Evolutionary conservation across 306 rosid genomes (phyloP).

Genomic region (Acacia acuminata): DNA sequence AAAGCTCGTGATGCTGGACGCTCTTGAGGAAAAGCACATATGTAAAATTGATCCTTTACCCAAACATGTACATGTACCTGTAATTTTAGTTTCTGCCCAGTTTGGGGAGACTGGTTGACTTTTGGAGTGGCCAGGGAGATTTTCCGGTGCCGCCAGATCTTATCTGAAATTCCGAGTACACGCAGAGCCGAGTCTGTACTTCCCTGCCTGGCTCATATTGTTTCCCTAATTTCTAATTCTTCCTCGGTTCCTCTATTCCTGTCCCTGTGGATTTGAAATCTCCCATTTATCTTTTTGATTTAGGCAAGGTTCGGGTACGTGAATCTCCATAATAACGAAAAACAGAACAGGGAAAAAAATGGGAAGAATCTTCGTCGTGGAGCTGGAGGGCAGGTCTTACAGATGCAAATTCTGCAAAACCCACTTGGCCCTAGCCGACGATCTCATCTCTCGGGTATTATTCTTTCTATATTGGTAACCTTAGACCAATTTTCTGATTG

Average conservation of each 20-base stretch:
- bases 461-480: background rate
- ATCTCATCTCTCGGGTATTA: conserved; percentile 77
- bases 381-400: conserved; percentile 80
- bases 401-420: conserved; percentile 93
- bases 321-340: background rate
- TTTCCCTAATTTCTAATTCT: background rate
- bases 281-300: background rate
- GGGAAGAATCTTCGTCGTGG: conserved; percentile 86
- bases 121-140: no score
- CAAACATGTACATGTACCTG: no score
- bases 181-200: background rate
- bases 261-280: background rate
- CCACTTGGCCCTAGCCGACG: conserved; percentile 75
- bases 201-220: background rate
- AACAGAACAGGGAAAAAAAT: no score
- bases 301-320: background rate
- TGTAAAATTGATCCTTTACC: no score
- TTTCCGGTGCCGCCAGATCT: background rate
- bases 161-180: background rate
- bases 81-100: background rate
- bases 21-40: no score
- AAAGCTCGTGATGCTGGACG: no score
- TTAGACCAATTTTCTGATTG: background rate
- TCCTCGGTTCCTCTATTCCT: background rate
- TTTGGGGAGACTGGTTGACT: background rate